Percentiles rank a stretch among this genome's conserved stretches.
phyloP scores from a whole-genome alignment of 2,329 filamentous ascomycete species.

The Trichoderma lentiforme region DNA sequence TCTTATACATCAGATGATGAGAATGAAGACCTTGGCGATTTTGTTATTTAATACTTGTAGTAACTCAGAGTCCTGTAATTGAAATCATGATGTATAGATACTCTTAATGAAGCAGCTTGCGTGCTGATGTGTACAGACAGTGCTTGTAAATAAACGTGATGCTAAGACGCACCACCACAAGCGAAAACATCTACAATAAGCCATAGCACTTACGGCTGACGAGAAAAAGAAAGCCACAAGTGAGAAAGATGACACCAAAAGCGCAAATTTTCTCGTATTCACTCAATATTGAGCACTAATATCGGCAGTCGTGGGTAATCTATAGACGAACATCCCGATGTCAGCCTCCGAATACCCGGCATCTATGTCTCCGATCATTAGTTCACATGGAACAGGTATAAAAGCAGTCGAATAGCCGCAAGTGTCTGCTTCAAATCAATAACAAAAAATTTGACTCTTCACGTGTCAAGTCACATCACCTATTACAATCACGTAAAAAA shows the following conservation, averaged over 20 bases:
- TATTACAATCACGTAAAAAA: no score
- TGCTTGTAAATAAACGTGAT: no score
- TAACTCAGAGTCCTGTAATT: neutral
- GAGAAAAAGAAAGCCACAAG: neutral
- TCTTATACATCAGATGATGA: neutral
- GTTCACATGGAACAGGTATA: neutral
- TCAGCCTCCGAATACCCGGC: neutral
- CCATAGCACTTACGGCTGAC: fast-evolving
- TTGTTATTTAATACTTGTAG: neutral
- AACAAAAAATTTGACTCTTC: no score
- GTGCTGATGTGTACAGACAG: no score
- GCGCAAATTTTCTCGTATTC: neutral
- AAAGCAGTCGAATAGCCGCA: no score
- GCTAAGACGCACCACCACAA: neutral
- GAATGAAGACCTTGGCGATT: neutral
- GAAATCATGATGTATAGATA: no score
- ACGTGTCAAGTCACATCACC: neutral
- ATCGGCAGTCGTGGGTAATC: neutral
- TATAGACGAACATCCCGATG: neutral
- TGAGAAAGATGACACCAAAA: neutral
- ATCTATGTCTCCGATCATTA: neutral
- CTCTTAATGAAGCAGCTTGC: no score
- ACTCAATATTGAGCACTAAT: neutral
- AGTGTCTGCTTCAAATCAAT: no score
- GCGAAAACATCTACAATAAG: neutral